Evolutionary conservation across 2,329 filamentous ascomycete species (phyloP).

Genomic region (Cryphonectria nitschkei): DNA sequence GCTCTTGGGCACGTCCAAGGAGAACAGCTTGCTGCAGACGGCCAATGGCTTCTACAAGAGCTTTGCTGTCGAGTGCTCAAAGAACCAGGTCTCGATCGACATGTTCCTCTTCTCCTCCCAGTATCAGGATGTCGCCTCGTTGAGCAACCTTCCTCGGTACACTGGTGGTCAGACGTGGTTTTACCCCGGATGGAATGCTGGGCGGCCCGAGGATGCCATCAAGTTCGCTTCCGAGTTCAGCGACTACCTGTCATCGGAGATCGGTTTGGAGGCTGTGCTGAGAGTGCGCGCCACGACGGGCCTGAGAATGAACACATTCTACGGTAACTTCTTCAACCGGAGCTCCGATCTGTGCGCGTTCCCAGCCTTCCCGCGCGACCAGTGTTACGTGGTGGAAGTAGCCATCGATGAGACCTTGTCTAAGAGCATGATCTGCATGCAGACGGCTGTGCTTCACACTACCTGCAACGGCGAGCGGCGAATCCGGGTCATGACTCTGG

Average conservation of each 20-base stretch:
- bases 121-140: conserved; percentile 95
- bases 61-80: conserved; percentile 97
- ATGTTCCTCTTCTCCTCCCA: conserved; percentile 97
- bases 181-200: conserved; percentile 97
- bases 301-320: conserved; percentile 95
- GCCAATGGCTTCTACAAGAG: conserved; percentile 98
- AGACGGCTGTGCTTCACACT: conserved; percentile 93
- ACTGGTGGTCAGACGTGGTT: conserved; percentile 98
- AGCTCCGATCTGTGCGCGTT: conserved; percentile 97
- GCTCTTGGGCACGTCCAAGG: conserved; percentile 89
- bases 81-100: conserved; percentile 97
- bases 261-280: conserved; percentile 93
- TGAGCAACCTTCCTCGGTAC: conserved; percentile 94
- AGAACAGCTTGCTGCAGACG: conserved; percentile 84
- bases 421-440: conserved; percentile 89
- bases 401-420: conserved; percentile 94
- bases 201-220: conserved; percentile 90
- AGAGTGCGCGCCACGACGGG: conserved; percentile 94
- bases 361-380: conserved; percentile 95
- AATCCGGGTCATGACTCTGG: conserved; percentile 91
- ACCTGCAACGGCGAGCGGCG: conserved; percentile 96
- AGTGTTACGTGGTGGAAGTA: conserved; percentile 97
- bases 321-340: conserved; percentile 99
- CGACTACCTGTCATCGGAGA: conserved; percentile 94
- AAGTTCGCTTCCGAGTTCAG: conserved; percentile 98